Conservation (phyloP, 2,329 filamentous ascomycete species). For the Cercospora sesami region DNA sequence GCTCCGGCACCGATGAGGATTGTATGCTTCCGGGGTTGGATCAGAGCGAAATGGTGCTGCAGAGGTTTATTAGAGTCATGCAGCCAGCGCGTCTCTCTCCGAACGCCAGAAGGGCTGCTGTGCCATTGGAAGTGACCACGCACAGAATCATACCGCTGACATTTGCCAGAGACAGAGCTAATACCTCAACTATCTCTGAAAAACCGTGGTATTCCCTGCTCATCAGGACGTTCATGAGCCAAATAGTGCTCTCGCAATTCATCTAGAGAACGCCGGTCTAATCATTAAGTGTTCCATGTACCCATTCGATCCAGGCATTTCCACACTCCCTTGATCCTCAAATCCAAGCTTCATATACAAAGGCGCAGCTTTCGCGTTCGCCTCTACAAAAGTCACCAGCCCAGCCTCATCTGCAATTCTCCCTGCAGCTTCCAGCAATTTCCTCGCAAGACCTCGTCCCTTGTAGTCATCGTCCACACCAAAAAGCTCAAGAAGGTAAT, state of each 20-base stretch:
- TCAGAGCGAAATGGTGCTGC: background rate
- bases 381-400: slow-evolving; percentile 29
- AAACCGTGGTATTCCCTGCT: background rate
- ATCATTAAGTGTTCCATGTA: slow-evolving; percentile 20
- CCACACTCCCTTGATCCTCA: slow-evolving; percentile 13
- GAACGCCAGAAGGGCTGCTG: background rate
- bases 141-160: background rate
- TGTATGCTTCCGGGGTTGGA: background rate
- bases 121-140: background rate
- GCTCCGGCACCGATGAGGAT: background rate
- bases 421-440: slow-evolving; percentile 27
- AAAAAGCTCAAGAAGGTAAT: slow-evolving; percentile 28
- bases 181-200: background rate
- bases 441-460: slow-evolving; percentile 26
- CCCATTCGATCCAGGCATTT: slow-evolving; percentile 10
- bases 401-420: slow-evolving; percentile 28
- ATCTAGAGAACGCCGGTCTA: background rate
- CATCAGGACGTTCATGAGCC: background rate
- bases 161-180: background rate
- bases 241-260: background rate
- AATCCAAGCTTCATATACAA: slow-evolving; percentile 25
- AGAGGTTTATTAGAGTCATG: background rate
- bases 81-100: background rate
- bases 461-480: slow-evolving; percentile 31
- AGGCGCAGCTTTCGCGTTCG: slow-evolving; percentile 24